These are phyloP conservation scores for Sclerotinia borealis DNA, from an alignment of 2,329 filamentous ascomycete genomes.

Conservation along the genomic window DNA sequence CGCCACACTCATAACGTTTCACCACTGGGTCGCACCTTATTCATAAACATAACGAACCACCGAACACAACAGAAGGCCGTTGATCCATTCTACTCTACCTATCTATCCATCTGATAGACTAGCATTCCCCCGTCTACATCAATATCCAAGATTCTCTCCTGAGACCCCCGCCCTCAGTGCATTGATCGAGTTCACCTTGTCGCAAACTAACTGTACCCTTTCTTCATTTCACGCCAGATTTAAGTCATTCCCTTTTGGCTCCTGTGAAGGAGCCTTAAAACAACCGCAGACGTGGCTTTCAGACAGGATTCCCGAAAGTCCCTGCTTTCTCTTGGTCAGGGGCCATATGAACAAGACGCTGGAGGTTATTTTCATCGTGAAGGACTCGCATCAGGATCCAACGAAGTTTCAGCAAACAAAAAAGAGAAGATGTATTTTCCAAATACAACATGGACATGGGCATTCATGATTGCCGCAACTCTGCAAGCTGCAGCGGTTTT, in stretches of 20 bases:
- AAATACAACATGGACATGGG: conserved; percentile 80
- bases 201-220: neutral
- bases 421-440: conserved; percentile 59
- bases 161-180: neutral
- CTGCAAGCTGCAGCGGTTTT: conserved; percentile 76
- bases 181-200: conserved; percentile 1
- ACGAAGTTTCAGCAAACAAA: conserved; percentile 12
- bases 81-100: neutral
- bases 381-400: conserved; percentile 24
- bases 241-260: conserved; percentile 17
- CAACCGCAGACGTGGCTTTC: conserved; percentile 42
- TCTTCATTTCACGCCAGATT: neutral
- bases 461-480: conserved; percentile 68
- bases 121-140: conserved; percentile 2
- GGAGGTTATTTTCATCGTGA: conserved; percentile 32
- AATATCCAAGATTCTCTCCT: neutral
- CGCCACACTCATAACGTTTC: conserved; percentile 12
- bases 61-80: neutral
- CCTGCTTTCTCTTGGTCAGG: conserved; percentile 37
- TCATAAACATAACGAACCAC: neutral
- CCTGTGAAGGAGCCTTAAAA: conserved; percentile 27
- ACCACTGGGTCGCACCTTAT: conserved; percentile 3
- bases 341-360: conserved; percentile 32
- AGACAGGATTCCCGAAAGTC: conserved; percentile 42
- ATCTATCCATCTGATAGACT: neutral